Evolutionary conservation across 31 red algal species (phyloP).

Genomic region (Bonnemaisonia californica): DNA sequence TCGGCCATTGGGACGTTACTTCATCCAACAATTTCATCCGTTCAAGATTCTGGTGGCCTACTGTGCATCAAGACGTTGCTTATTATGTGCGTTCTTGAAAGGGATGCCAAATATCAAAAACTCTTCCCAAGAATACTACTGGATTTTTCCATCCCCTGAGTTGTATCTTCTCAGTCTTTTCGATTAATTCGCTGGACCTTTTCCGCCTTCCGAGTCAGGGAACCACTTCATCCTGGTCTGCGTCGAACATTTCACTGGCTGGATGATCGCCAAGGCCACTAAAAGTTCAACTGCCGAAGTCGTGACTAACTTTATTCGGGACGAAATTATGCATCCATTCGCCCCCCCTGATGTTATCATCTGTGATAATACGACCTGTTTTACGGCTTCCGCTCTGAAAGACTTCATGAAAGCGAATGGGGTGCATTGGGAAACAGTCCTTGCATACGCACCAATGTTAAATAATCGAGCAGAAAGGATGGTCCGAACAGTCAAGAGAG

Average conservation of each 20-base stretch:
- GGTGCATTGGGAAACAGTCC: neutral
- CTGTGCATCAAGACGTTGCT: neutral
- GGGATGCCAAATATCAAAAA: neutral
- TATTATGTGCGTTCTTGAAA: conserved; percentile 17
- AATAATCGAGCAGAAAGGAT: conserved; percentile 18
- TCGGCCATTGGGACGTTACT: conserved; percentile 20
- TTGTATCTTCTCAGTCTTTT: no score
- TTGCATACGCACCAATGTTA: conserved; percentile 15
- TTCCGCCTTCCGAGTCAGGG: no score
- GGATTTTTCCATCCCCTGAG: no score
- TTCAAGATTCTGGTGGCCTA: conserved; percentile 31
- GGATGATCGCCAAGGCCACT: conserved; percentile 3
- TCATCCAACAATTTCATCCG: conserved; percentile 10
- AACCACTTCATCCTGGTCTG: conserved; percentile 3
- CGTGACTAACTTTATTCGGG: neutral
- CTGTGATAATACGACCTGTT: conserved; percentile 8
- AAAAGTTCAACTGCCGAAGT: neutral
- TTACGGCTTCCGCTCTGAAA: neutral
- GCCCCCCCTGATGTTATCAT: neutral
- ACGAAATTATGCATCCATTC: conserved; percentile 15
- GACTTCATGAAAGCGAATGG: conserved; percentile 10
- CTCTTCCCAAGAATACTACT: neutral
- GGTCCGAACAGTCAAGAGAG: neutral
- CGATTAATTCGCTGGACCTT: no score
- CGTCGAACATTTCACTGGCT: conserved; percentile 24